phyloP scores from a whole-genome alignment of 2,329 filamentous ascomycete species.

The Immersiporthe knoxdaviesiana region DNA sequence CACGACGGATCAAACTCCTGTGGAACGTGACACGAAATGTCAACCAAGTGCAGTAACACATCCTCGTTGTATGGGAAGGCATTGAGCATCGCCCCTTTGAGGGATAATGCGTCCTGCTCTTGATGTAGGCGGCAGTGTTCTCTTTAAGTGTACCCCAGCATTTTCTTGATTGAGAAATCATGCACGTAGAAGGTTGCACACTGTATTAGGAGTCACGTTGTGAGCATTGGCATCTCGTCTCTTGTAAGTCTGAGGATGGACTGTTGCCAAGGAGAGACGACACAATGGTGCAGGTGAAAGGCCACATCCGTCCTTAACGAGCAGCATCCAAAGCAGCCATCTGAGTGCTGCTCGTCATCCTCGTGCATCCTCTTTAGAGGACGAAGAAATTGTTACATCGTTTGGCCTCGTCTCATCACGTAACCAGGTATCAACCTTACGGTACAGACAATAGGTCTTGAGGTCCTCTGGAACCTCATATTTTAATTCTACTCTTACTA shows the following conservation, averaged over 20 bases:
- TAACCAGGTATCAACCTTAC: not conserved
- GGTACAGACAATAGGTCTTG: not conserved
- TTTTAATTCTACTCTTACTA: not conserved
- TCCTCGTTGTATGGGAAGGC: not conserved
- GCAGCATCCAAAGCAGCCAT: not conserved
- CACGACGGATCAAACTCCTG: not conserved
- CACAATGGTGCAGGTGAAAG: not conserved
- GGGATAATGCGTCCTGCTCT: not conserved
- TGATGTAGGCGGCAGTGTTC: not conserved
- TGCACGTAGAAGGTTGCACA: too few species aligned
- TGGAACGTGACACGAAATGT: not conserved
- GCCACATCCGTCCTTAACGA: not conserved
- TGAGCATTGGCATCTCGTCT: not conserved
- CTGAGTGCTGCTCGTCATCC: not conserved
- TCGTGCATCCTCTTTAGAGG: not conserved
- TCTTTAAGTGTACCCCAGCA: not conserved
- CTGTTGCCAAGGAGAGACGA: not conserved
- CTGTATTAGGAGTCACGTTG: not conserved
- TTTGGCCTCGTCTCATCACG: not conserved
- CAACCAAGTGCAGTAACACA: not conserved
- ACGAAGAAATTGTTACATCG: conserved; percentile 2
- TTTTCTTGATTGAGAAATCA: not conserved
- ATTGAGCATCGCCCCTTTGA: too few species aligned
- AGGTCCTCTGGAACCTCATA: not conserved
- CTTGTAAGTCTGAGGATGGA: not conserved